These are phyloP conservation scores for Amanita polypyramis DNA, from an alignment of 768 basidiomycete genomes.

Conservation along the genomic window DNA sequence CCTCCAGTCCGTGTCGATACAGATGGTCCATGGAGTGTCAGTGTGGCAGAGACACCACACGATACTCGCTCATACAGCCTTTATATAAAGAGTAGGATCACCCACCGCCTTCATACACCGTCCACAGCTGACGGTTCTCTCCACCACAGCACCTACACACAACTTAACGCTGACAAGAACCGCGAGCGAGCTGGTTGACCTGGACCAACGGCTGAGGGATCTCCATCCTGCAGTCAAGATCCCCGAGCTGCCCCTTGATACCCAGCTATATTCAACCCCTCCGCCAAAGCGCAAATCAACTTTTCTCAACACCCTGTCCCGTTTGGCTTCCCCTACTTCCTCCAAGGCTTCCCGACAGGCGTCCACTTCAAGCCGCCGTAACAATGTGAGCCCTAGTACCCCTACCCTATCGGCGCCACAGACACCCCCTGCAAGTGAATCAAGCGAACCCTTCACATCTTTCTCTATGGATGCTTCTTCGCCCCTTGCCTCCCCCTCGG, in stretches of 20 bases:
- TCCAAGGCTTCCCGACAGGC: slow-evolving; percentile 17
- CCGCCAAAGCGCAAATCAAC: slow-evolving; percentile 71
- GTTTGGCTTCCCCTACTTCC: slow-evolving; percentile 55
- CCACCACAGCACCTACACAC: slow-evolving; percentile 71
- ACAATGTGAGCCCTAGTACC: slow-evolving; percentile 24
- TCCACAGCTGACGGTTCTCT: slow-evolving; percentile 1
- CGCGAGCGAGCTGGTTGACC: slow-evolving; percentile 65
- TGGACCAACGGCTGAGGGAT: slow-evolving; percentile 74
- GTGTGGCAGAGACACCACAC: slow-evolving; percentile 78
- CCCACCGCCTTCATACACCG: slow-evolving; percentile 8
- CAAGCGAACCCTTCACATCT: slow-evolving; percentile 49
- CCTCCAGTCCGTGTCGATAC: slow-evolving; percentile 54
- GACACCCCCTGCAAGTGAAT: slow-evolving; percentile 43
- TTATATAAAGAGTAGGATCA: slow-evolving; percentile 81
- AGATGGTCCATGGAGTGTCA: slow-evolving; percentile 81
- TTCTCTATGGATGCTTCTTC: slow-evolving; percentile 16
- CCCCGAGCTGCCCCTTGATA: slow-evolving; percentile 53
- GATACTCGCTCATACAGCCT: slow-evolving; percentile 66
- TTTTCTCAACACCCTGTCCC: slow-evolving; percentile 79
- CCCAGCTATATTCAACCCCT: slow-evolving; percentile 36
- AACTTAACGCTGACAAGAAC: slow-evolving; percentile 81
- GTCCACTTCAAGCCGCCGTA: slow-evolving; percentile 24
- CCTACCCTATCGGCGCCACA: slow-evolving; percentile 33
- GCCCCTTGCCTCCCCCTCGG: slow-evolving; percentile 26
- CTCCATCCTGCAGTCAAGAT: slow-evolving; percentile 43